Evolutionary conservation across 2,329 filamentous ascomycete species (phyloP).

Genomic region (Exophiala viscosa): DNA sequence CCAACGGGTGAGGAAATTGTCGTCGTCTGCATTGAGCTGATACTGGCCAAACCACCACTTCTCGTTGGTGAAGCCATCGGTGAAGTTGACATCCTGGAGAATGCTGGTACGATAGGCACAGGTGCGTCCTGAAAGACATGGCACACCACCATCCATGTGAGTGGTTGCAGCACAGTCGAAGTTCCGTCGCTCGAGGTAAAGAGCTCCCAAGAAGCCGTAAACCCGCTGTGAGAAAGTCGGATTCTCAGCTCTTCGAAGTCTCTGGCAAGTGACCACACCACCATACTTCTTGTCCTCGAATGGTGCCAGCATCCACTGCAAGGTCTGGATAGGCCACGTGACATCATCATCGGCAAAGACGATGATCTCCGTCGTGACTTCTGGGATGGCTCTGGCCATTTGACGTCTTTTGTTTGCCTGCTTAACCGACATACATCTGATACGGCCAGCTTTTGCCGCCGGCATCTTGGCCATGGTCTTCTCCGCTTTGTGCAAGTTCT

Average conservation of each 20-base stretch:
- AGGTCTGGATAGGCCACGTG: slow-evolving; percentile 78
- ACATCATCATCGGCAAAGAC: slow-evolving; percentile 96
- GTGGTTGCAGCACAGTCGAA: slow-evolving; percentile 96
- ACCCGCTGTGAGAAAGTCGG: slow-evolving; percentile 59
- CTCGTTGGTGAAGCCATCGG: slow-evolving; percentile 85
- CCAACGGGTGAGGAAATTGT: slow-evolving; percentile 98
- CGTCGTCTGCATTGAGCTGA: slow-evolving; percentile 92
- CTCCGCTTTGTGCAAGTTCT: slow-evolving; percentile 67
- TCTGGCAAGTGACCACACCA: slow-evolving; percentile 87
- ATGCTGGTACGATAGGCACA: slow-evolving; percentile 89
- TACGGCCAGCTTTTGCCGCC: slow-evolving; percentile 30
- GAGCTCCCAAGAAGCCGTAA: slow-evolving; percentile 86
- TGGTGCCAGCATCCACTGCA: slow-evolving; percentile 88
- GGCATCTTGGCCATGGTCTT: slow-evolving; percentile 55
- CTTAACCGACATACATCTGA: slow-evolving; percentile 52
- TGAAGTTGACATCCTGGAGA: slow-evolving; percentile 77
- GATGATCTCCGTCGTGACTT: slow-evolving; percentile 77
- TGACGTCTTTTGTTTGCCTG: slow-evolving; percentile 96
- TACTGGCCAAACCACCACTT: slow-evolving; percentile 74
- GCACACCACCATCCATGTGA: slow-evolving; percentile 91
- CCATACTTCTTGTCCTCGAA: slow-evolving; percentile 81
- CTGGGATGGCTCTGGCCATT: slow-evolving; percentile 84
- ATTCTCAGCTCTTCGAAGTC: slow-evolving; percentile 67
- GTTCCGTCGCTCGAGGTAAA: slow-evolving; percentile 90
- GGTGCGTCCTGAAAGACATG: slow-evolving; percentile 91